Base-by-base conservation (phyloP, 768 basidiomycete species). In the Rhizopogon vinicolor region DNA sequence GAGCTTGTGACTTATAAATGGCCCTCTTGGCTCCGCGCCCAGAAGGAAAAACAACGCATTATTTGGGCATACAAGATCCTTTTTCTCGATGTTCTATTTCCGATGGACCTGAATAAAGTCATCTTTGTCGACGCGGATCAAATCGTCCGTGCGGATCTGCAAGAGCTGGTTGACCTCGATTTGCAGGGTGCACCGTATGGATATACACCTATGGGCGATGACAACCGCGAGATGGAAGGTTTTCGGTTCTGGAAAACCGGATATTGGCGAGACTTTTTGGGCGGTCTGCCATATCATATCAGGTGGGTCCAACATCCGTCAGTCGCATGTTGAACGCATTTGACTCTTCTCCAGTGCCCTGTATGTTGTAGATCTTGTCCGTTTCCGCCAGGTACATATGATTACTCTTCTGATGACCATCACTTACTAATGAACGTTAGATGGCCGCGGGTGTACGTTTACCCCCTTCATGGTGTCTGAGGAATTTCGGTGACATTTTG, bases 41-140 rank as follows among this genome's bases (percentile, higher is more conserved):
- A 98, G 67, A 93, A 87, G 56, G 97, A 99, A 74, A 99, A 99
- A 70, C 97, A 99, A 70, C 83, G 97, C 9, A 88, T 96, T 54
- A 99, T 99, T 62, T 98, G 97, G 97, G 96, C 92, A 0, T 99
- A 98, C 79, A 98, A 99, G 74, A 99, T 99, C 59, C 85, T 99
- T 42, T 99, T 99, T 82, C 83, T 99, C 14, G 97, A 99, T 63
- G 95, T 98, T 14, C 82, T 98, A 7, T 99, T 99, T 82, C 97
- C 97, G 2, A 94, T 98, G 88, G 92, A 96, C 71, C 83, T 99
- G 55, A 95, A 98, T 75, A 97, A 97, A 68, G 96, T 99, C 59
- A 95, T 99, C 62, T 98, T 99, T 66, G 96, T 99, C 49, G 97
- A 98, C 65, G 96, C 96, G 0, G 93, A 96, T 68, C 93, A 94